phyloP scores from a whole-genome alignment of 441 rosid species.

The Erodium chrysanthum region DNA sequence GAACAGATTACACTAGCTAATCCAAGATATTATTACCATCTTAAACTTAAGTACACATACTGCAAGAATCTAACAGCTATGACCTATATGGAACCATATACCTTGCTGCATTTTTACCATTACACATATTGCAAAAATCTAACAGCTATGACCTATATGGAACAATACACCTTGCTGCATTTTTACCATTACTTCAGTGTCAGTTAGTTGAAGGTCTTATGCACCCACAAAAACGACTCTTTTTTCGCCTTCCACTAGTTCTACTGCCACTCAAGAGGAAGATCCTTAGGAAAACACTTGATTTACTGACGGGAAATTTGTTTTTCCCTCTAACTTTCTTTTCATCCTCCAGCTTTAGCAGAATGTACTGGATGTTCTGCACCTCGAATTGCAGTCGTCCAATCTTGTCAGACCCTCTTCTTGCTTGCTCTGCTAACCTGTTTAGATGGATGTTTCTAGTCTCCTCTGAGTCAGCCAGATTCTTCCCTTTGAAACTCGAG shows the following conservation, averaged over 20 bases:
- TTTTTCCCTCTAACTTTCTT: slow-evolving; percentile 38
- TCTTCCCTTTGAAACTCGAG: slow-evolving; percentile 20
- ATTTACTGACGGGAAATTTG: slow-evolving; percentile 40
- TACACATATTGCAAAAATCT: slow-evolving; percentile 5
- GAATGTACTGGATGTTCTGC: slow-evolving; percentile 48
- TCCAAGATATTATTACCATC: slow-evolving; percentile 10
- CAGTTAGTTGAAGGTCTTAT: slow-evolving; percentile 31
- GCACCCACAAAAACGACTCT: slow-evolving; percentile 68
- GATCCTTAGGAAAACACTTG: slow-evolving; percentile 57
- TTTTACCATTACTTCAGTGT: slow-evolving; percentile 22
- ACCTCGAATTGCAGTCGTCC: slow-evolving; percentile 61
- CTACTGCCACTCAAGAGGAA: slow-evolving; percentile 55
- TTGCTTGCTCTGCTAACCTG: slow-evolving; percentile 47
- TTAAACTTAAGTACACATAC: slow-evolving; percentile 6
- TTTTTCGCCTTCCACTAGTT: slow-evolving; percentile 39
- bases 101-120: slow-evolving; percentile 11
- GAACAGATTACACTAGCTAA: slow-evolving; percentile 19
- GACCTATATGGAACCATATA: not conserved
- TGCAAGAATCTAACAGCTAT: slow-evolving; percentile 10
- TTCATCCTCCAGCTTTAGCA: slow-evolving; percentile 71
- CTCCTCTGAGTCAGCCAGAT: slow-evolving; percentile 24
- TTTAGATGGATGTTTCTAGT: slow-evolving; percentile 29
- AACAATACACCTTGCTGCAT: slow-evolving; percentile 4
- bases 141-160: slow-evolving; percentile 4
- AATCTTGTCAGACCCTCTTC: slow-evolving; percentile 58